A percentile compares a stretch with the other conserved stretches of the same genome.
Evolutionary conservation across 805 yeast species (phyloP).

Genomic region (Candida ulmi): DNA sequence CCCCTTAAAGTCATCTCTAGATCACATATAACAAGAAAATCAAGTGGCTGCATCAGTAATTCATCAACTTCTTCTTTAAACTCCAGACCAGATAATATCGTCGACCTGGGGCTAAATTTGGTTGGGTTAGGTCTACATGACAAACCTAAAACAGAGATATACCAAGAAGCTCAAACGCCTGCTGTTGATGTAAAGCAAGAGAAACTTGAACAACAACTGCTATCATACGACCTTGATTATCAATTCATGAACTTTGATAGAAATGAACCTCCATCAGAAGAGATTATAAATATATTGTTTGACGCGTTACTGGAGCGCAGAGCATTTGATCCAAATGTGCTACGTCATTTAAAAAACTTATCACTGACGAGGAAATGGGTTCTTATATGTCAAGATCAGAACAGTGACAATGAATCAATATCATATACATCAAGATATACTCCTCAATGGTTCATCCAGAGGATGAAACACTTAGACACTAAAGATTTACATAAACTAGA

Average conservation of each 20-base stretch:
- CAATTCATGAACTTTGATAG: conserved; percentile 23
- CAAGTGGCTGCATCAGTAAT: neutral
- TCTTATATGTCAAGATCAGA: conserved; percentile 22
- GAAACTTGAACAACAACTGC: neutral
- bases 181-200: neutral
- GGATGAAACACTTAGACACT: conserved; percentile 8
- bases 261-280: conserved; percentile 22
- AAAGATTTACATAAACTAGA: conserved; percentile 22
- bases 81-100: conserved; percentile 4
- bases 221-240: conserved; percentile 10
- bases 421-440: neutral
- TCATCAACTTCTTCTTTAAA: neutral
- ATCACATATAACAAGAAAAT: neutral
- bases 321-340: conserved; percentile 19
- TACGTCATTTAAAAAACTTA: conserved; percentile 10
- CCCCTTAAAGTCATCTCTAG: conserved; percentile 7
- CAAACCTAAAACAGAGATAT: conserved; percentile 2
- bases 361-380: conserved; percentile 21
- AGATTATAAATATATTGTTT: conserved; percentile 18
- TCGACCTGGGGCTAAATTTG: conserved; percentile 18
- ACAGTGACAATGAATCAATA: neutral
- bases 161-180: conserved; percentile 2
- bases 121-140: conserved; percentile 17
- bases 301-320: conserved; percentile 13
- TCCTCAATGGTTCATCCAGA: conserved; percentile 17